Evolutionary conservation across 129 eudicot species (phyloP), one percentile per base, ranked within the genome.

Genomic region (Helianthus tuberosus): DNA sequence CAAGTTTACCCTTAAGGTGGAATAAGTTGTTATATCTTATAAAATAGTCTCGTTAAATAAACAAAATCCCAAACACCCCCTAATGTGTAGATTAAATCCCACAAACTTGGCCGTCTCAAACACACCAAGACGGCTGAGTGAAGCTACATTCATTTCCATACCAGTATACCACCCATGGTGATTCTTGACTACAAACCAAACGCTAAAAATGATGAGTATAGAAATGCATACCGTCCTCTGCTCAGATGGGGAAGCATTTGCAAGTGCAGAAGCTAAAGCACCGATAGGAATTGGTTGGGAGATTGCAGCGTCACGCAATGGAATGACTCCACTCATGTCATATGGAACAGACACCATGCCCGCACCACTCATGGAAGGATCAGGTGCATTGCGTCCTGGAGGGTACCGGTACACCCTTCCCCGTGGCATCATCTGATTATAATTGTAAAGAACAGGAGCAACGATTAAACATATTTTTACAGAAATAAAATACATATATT

Each of bases 291-390:
- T 38, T 50, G 81, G 61, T 63, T 29, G 78, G 0, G 62, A n/a
- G 78, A 63, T 74, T 63, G 64, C 71, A 16, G 71, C 39, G 8
- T 63, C 79, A 11, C 64, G 61, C 71, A 36, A 35, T 17, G 62
- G 25, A 48, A 64, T 64, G 55, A 35, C 74, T 51, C 89, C 92
- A 16, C 86, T 77, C 80, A 84, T 82, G 23, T 86, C 88, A 83
- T 87, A 87, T 9, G 89, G 84, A 65, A 79, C 86, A 57, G 94
- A 77, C n/a, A 82, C 81, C 90, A 89, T 70, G 17, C 96, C 93
- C 36, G 88, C 88, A 68, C 79, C 84, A 53, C 76, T 76, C 82
- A 87, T 43, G 47, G 89, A 62, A 68, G 66, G 87, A 71, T 88
- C 92, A 38, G 90, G 89, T 64, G 81, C 68, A 5, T 81, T 87